phyloP scores from a whole-genome alignment of 2,329 filamentous ascomycete species.

The Aaosphaeria arxii region DNA sequence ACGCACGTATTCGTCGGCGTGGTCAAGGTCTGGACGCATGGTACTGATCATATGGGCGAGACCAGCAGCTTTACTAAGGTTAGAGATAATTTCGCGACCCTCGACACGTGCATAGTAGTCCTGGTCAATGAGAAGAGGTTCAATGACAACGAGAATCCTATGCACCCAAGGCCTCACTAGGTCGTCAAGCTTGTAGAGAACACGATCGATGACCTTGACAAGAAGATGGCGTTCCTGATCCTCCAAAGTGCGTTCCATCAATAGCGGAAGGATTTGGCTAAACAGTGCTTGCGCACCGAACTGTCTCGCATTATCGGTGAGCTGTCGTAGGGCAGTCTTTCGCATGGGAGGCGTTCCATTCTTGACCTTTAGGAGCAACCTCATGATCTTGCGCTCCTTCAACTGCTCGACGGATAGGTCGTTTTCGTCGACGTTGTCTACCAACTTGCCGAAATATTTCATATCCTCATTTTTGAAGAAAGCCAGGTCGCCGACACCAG shows the following conservation, averaged over 20 bases:
- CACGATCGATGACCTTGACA: conserved; percentile 98
- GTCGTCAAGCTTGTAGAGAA: conserved; percentile 97
- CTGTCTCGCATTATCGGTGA: conserved; percentile 94
- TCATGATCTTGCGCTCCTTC: conserved; percentile 98
- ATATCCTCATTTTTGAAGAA: conserved; percentile 99
- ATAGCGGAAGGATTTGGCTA: conserved; percentile 91
- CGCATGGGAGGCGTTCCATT: conserved; percentile 98
- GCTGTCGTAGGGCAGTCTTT: conserved; percentile 94
- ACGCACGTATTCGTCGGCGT: conserved; percentile 95
- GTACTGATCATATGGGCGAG: conserved; percentile 99
- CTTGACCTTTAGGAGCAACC: conserved; percentile 94
- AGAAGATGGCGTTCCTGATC: conserved; percentile 97
- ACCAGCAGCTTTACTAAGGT: conserved; percentile 93
- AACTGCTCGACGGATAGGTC: conserved; percentile 88
- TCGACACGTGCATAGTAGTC: conserved; percentile 99
- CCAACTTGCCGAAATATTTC: conserved; percentile 97
- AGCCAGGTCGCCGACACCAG: conserved; percentile 90
- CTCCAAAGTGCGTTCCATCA: conserved; percentile 98
- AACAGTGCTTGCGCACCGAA: conserved; percentile 94
- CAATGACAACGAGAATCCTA: conserved; percentile 97
- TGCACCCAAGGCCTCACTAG: conserved; percentile 94
- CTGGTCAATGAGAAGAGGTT: conserved; percentile 97
- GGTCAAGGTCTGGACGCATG: conserved; percentile 98
- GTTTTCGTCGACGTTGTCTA: conserved; percentile 91
- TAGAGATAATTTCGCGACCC: conserved; percentile 97